Base-by-base conservation (phyloP, 1,284 basidiomycete genomes). In the Puccinia novopanici region DNA sequence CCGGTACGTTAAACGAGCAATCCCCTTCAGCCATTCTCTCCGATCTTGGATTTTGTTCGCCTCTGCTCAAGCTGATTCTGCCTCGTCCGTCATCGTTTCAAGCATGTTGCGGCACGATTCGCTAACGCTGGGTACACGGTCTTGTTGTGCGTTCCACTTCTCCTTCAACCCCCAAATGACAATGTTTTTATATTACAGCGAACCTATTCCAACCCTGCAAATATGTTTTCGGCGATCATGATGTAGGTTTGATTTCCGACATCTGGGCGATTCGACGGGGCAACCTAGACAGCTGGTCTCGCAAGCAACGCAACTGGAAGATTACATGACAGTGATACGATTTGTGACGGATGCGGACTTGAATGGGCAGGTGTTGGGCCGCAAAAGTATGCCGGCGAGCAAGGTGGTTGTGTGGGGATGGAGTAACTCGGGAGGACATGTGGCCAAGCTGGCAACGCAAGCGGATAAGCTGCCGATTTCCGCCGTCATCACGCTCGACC, bases 351-450 rank as follows among this genome's bases (percentile, higher is more conserved):
- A 75, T 59, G 40, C 73, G 3, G 30, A 24, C 55, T 34, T 27
- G 4, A 55, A 75, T 75, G 55, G 42, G 55, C 57, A 59, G 48
- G 57, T 63, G 50, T 40, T 48, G 5, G 34, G 34, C 17, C 42
- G 24, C 17, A 61, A 48, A 27, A 34, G 4, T 34, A 42, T 75
- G 19, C 55, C 57, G 34, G 48, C 57, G 17, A 75, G 61, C 10
- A 37, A 59, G 17, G 55, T 75, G 22, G 73, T 75, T n/a, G 57
- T 75, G 3, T 75, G 73, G 73, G 73, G 73, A 15, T 75, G 73
- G 73, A 75, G 73, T 40, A 75, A 75, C 40, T 75, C 73, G 17
- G 73, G 73, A 61, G 73, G 73, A 75, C 73, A 75, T 27, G 73
- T 75, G n/a, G 57, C 73, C 34, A 50, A 61, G 19, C 57, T 75